Evolutionary conservation across 805 yeast genomes (phyloP), one percentile per base, ranked within the genome.

Genomic region (Cyberlindnera maritima): DNA sequence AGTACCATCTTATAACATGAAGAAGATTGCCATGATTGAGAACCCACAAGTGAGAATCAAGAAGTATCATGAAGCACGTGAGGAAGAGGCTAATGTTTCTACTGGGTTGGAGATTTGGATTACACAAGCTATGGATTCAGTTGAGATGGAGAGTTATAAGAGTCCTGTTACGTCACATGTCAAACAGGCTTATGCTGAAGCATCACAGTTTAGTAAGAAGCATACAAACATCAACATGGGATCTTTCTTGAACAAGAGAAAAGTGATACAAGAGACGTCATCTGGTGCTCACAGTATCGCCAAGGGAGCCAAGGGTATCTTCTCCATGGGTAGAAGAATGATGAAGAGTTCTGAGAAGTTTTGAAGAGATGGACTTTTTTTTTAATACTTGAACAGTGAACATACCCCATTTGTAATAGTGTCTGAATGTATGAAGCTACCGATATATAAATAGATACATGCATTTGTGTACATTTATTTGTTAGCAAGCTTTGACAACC

Each of bases 91-190:
- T 1, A 68, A 65, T 7, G 72, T 70, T 51, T 81, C 81, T 42
- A 71, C 83, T 0, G 88, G 88, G 1, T 62, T 84, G n/a, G 72
- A 72, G 20, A 66, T 71, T 2, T 84, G 87, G 84, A 67, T 81
- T 12, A 52, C 59, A 23, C 63, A 61, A 43, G 62, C 72, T 0
- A 42, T 68, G 32, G 62, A 63, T 19, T 60, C 67, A 2, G 58
- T 63, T 11, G 70, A 67, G 19, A 47, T 57, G 19, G 56, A 49
- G 13, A 41, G 46, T 11, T 50, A 63, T 51, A 32, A 67, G 60
- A 42, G 64, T 46, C 48, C 48, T 54, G 48, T 63, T 52, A 44
- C 60, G 61, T 60, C 63, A 68, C 72, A 54, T 50, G 90, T 85
- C 2, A 68, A 76, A 26, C 79, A 76, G 45, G 89, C 88, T 2